Base-by-base conservation (phyloP, 352 stramenopile genomes). In the Phytophthora podocarpi region DNA sequence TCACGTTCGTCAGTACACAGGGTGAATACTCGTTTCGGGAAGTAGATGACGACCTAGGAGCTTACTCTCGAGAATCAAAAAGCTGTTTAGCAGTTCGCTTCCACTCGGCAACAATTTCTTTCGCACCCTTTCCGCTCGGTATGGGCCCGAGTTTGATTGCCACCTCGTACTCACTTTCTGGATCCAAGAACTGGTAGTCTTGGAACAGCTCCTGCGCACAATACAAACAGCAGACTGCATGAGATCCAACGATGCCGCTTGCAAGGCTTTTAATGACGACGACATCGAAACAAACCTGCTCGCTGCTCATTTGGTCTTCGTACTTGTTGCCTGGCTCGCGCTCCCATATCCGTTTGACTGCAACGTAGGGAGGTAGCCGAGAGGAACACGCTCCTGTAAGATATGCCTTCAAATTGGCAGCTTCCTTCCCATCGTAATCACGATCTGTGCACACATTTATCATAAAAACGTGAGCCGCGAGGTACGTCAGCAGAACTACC, bases 141-240 rank as follows among this genome's bases (percentile, higher is more conserved):
- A 90, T 59, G 0, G 86, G 86, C 9, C 86, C 86, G 3, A 95
- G 60, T 56, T 92, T 91, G 27, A 93, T 69, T 15, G 80, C 76
- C 4, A 91, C 72, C 51, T 95, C 86, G 56, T 90, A 93, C 13
- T 81, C 66, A 40, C 78, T 88, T 36, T 92, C 79, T 7, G 86
- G 86, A 15, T 85, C 72, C 20, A 95, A 40, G n/a, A 90, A 91
- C 66, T 95, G 86, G 47, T 91, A 93, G 45, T 93, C 82, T 71
- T 93, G 83, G 55, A 91, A 90, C 20, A 95, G 61, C 35, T 95
- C 86, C 78, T 90, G 53, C n/a, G 6, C 12, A 50, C 31, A 31
- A 40, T 21, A 30, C 18, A 35, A 27, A 50, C 39, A 60, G 46
- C 26, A 59, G 6, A 43, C 10, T 36, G 23, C 15, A 35, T 65